A percentile compares a stretch with the other conserved stretches of the same genome.
Evolutionary conservation across 768 basidiomycete species (phyloP).

Genomic region (Rhodotorula kratochvilovae): DNA sequence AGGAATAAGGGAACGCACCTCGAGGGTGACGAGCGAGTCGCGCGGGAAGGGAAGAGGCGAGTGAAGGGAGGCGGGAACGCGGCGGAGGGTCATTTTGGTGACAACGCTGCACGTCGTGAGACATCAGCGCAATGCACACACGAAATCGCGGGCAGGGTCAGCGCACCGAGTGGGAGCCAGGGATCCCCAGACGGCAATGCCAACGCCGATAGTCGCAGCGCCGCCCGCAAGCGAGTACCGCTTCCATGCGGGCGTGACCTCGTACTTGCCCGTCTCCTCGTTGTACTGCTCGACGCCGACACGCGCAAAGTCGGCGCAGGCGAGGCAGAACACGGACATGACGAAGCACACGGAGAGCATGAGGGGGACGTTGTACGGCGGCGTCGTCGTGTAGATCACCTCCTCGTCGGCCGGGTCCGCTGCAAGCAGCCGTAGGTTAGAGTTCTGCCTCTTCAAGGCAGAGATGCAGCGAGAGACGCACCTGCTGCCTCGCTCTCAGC

Average conservation of each 20-base stretch:
- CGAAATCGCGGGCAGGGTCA: neutral
- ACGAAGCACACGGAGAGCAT: conserved; percentile 23
- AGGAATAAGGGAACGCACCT: neutral
- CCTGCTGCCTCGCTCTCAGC: neutral
- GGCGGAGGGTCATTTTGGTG: conserved; percentile 25
- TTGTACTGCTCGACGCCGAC: conserved; percentile 14
- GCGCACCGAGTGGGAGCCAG: conserved; percentile 23
- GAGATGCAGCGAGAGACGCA: neutral
- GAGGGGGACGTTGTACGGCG: conserved; percentile 23
- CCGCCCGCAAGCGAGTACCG: conserved; percentile 21
- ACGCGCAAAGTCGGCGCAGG: conserved; percentile 24
- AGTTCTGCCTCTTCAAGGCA: too few species aligned
- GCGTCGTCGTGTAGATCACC: conserved; percentile 21
- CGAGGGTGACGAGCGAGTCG: conserved; percentile 22
- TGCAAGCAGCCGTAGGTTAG: too few species aligned
- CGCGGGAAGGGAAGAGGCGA: conserved; percentile 20
- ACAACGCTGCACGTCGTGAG: neutral
- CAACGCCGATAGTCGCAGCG: neutral
- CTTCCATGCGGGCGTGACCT: conserved; percentile 23
- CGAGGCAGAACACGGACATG: conserved; percentile 28
- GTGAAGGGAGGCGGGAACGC: neutral
- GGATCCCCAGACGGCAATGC: conserved; percentile 6
- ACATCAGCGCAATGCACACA: neutral
- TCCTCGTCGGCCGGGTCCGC: neutral
- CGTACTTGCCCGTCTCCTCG: conserved; percentile 30